phyloP scores from a whole-genome alignment of 148 eudicot species.

The Rhododendron williamsianum region DNA sequence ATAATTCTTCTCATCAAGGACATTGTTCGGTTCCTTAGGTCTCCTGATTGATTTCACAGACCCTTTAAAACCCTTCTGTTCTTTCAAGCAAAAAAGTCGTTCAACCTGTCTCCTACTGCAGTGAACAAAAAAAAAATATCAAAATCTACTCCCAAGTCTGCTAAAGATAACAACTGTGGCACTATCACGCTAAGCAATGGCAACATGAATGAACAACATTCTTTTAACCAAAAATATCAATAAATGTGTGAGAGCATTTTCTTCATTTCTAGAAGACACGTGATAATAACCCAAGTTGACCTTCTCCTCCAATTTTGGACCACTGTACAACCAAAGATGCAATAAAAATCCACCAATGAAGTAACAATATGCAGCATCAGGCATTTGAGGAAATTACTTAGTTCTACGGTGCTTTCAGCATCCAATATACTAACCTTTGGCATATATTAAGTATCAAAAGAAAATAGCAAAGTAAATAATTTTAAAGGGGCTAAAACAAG shows the following conservation, averaged over 20 bases:
- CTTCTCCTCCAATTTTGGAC: neutral
- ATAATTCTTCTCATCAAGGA: slow-evolving; percentile 52
- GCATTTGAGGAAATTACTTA: neutral
- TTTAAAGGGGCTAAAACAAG: neutral
- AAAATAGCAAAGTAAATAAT: neutral
- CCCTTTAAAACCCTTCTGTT: slow-evolving; percentile 36
- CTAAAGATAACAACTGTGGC: neutral
- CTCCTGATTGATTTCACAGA: slow-evolving; percentile 40
- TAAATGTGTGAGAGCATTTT: neutral
- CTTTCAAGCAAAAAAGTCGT: slow-evolving; percentile 43
- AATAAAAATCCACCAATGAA: neutral
- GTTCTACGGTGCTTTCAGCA: neutral
- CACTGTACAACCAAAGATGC: neutral
- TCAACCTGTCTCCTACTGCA: slow-evolving; percentile 31
- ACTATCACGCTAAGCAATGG: neutral
- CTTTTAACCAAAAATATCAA: neutral
- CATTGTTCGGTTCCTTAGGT: slow-evolving; percentile 34
- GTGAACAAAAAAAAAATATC: neutral
- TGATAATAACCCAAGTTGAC: neutral
- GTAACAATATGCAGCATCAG: neutral
- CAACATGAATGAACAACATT: neutral
- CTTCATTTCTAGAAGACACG: neutral
- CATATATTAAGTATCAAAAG: neutral
- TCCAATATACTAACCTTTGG: neutral
- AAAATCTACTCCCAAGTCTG: neutral